Conservation (phyloP, 2,329 filamentous ascomycete species). For the Teratosphaeria gauchensis region DNA sequence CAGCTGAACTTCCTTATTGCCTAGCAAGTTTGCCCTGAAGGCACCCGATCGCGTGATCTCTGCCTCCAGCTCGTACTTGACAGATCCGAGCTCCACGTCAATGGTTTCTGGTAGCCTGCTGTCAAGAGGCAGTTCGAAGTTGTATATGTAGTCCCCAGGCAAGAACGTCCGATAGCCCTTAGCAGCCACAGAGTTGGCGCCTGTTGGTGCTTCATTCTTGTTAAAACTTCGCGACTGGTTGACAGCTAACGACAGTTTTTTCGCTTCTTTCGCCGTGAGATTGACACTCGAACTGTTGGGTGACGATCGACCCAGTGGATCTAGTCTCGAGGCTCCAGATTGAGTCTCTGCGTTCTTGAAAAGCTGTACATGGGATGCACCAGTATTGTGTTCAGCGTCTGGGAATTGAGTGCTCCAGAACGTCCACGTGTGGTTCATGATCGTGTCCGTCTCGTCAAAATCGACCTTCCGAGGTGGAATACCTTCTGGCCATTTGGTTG, state of each 20-base stretch:
- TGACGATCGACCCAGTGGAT: conserved; percentile 21
- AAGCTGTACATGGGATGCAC: conserved; percentile 53
- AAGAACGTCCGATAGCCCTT: conserved; percentile 82
- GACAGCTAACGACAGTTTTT: conserved; percentile 68
- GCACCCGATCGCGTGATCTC: conserved; percentile 77
- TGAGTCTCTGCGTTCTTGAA: conserved; percentile 31
- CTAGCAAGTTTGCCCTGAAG: conserved; percentile 80
- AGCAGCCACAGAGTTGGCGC: conserved; percentile 50
- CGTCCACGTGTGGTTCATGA: conserved; percentile 79
- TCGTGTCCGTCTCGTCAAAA: conserved; percentile 70
- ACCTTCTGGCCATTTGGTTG: conserved; percentile 92
- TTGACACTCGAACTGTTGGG: conserved; percentile 35
- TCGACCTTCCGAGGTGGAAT: conserved; percentile 82
- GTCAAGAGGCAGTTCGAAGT: conserved; percentile 77
- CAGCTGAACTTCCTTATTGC: conserved; percentile 69
- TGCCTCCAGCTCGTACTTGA: conserved; percentile 81
- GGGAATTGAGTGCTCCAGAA: conserved; percentile 78
- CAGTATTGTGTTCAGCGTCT: conserved; percentile 50
- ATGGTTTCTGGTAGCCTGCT: conserved; percentile 73
- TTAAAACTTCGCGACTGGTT: conserved; percentile 77
- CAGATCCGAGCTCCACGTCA: conserved; percentile 73
- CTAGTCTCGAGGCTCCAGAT: conserved; percentile 22
- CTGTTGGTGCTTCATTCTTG: conserved; percentile 55
- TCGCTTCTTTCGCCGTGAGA: conserved; percentile 41
- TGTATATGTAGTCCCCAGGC: conserved; percentile 62